These are phyloP conservation scores for Escallonia herrerae DNA, from an alignment of 129 eudicot genomes.

Conservation along the genomic window DNA sequence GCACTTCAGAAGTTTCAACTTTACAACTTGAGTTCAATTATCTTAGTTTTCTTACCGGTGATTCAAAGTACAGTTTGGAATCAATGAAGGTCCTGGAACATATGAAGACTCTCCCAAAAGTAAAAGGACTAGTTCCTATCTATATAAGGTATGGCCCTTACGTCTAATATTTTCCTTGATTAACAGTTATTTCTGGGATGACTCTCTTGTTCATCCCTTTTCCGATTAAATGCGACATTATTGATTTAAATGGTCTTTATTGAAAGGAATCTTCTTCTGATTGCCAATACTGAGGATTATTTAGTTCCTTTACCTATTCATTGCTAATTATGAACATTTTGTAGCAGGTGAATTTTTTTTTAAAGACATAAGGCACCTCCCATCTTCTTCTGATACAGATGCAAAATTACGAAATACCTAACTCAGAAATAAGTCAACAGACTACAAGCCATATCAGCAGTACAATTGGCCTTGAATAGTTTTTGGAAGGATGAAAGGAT, in stretches of 20 bases:
- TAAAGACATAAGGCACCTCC: neutral
- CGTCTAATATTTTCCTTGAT: neutral
- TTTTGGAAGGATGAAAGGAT: too few relatives aligned
- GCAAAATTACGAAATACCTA: too few relatives aligned
- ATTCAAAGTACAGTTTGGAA: slow-evolving; percentile 65
- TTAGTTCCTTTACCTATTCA: neutral
- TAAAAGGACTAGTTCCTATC: slow-evolving; percentile 92
- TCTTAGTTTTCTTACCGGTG: slow-evolving; percentile 74
- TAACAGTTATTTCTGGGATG: neutral
- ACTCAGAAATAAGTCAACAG: too few relatives aligned
- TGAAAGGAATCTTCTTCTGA: neutral
- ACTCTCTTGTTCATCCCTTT: neutral
- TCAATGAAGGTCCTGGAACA: slow-evolving; percentile 93
- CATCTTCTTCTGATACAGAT: too few relatives aligned
- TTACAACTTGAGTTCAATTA: slow-evolving; percentile 91
- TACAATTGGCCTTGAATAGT: too few relatives aligned
- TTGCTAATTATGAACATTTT: neutral
- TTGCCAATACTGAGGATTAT: too few relatives aligned
- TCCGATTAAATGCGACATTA: neutral
- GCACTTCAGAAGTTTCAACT: slow-evolving; percentile 93
- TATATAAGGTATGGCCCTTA: slow-evolving; percentile 57
- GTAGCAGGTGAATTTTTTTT: neutral
- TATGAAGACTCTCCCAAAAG: slow-evolving; percentile 75
- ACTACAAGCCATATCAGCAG: too few relatives aligned
- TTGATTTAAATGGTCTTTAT: neutral